Conservation (phyloP, 306 rosid species). For the Heteromeles arbutifolia region DNA sequence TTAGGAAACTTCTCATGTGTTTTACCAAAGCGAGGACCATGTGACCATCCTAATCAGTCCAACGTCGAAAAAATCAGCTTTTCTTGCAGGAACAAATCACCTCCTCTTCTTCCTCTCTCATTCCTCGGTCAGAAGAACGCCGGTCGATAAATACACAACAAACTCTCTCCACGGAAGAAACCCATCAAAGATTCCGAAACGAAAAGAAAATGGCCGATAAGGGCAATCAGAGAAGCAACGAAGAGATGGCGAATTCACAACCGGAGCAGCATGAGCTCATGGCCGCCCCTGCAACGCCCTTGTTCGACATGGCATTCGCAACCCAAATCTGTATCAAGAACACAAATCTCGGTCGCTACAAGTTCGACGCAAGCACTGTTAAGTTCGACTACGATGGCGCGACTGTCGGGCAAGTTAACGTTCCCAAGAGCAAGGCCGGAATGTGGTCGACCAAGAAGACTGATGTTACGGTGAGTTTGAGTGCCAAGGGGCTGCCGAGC, state of each 20-base stretch:
- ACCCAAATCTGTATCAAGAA: constrained; percentile 12
- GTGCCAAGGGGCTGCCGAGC: not conserved
- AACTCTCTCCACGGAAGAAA: not conserved
- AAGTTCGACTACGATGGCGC: not conserved
- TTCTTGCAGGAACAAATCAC: constrained; percentile 2
- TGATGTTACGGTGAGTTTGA: not conserved
- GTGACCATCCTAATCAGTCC: not conserved
- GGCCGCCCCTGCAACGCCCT: not conserved
- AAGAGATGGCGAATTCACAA: not conserved
- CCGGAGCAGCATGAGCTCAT: constrained; percentile 12
- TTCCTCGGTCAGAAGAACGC: not conserved
- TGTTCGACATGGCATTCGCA: constrained; percentile 1
- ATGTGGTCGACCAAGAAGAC: not conserved
- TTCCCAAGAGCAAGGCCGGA: constrained; percentile 5
- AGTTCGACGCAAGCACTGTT: constrained; percentile 1
- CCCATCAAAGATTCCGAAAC: not conserved
- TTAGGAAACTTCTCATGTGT: not conserved
- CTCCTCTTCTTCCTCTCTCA: not conserved
- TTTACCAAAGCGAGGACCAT: not conserved
- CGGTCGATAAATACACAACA: not conserved
- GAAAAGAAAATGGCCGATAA: constrained; percentile 16
- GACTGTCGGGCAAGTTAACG: not conserved
- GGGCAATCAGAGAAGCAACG: not conserved
- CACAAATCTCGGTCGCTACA: constrained; percentile 17
- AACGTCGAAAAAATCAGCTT: not conserved